These are phyloP conservation scores for Penicillium hordei DNA, from an alignment of 2,329 filamentous ascomycete species.

Conservation along the genomic window DNA sequence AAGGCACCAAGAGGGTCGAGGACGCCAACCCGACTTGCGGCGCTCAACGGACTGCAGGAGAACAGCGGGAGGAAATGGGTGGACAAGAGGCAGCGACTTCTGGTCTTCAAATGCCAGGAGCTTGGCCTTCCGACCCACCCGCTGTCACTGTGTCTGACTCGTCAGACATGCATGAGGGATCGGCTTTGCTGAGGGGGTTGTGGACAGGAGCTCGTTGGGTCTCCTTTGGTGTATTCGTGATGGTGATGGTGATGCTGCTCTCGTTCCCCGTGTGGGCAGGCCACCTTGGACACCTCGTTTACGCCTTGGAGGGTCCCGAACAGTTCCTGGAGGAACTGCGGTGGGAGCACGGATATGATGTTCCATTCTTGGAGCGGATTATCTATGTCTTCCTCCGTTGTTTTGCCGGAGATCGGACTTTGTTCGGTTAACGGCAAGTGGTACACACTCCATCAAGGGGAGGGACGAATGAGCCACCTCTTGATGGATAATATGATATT, in stretches of 20 bases:
- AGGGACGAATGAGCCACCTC: constrained; percentile 8
- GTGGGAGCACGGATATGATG: neutral
- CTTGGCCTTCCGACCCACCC: neutral
- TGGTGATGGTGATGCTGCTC: neutral
- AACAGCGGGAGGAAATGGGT: neutral
- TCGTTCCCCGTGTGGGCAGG: neutral
- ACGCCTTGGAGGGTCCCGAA: neutral
- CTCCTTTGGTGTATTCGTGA: neutral
- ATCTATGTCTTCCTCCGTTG: constrained; percentile 2
- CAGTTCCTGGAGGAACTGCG: constrained; percentile 4
- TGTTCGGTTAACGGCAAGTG: constrained; percentile 1
- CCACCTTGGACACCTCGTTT: neutral
- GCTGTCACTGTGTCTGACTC: neutral
- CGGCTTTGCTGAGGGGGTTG: neutral
- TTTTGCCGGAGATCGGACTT: constrained; percentile 4
- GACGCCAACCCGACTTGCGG: neutral
- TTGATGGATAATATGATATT: neutral
- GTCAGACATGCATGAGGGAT: constrained; percentile 1
- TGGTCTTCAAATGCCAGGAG: constrained; percentile 4
- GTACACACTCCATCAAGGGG: neutral
- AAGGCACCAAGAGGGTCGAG: constrained; percentile 1
- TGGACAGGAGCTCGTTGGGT: neutral
- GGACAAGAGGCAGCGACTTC: neutral
- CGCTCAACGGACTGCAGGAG: neutral
- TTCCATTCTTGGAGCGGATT: neutral